Base-by-base conservation (phyloP, 2,329 filamentous ascomycete genomes). In the Aspergillus piperis region DNA sequence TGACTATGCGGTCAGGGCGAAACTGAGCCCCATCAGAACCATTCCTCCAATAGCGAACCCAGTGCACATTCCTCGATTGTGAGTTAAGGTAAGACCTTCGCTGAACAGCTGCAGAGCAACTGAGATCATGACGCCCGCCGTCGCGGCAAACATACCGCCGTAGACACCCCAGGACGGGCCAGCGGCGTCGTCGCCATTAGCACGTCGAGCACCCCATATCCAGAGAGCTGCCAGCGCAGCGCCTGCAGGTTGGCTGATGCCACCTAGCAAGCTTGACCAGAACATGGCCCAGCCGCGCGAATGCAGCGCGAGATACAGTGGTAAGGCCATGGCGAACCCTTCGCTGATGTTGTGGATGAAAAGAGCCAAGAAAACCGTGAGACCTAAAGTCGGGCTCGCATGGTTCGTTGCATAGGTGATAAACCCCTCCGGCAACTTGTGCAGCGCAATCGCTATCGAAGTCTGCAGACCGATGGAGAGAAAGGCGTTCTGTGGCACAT, bases 291-390 rank as follows among this genome's bases (percentile, higher is more conserved):
- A 89, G 72, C 86, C 80, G 49, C 92, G 89, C 60, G 88, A 94
- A 63, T 89, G 85, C 32, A 97, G 85, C 1, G 95, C 95, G 70
- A 99, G 90, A 76, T 96, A 99, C 0, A 99, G 82, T 0, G 95
- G 95, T 0, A 99, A 80, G 0, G 92, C 92, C 84, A 99, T 90
- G 63, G 93, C 91, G 73, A 98, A 98, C 1, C 95, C 95, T 79
- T 99, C 95, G 27, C 92, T 93, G 70, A 99, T 96, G 78, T 98
- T 99, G 83, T 99, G 95, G 61, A 99, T 94, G 73, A 96, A 96
- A 7, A 99, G 84, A 0, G 95, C 94, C 75, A 98, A 86, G 78
- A 99, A 99, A 57, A 99, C 92, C 55, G 91, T 90, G 76, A 96
- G 87, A 19, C 95, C 95, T 0, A 99, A 86, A 0, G 85, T 82